Evolutionary conservation across 2,329 filamentous ascomycete genomes (phyloP).

Genomic region (Fusarium caatingaense): DNA sequence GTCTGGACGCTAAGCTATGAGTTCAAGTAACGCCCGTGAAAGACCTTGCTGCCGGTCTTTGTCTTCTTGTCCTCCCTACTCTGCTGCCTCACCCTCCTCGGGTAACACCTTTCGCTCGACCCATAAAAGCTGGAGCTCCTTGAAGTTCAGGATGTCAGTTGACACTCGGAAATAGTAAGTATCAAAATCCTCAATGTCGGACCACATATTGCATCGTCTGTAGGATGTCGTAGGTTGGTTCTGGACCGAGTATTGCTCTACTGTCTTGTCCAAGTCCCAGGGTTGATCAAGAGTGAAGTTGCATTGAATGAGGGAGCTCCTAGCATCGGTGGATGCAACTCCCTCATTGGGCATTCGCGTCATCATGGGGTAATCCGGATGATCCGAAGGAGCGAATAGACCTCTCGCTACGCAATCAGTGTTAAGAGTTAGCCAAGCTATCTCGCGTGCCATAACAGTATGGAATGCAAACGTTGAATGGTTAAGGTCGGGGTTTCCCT

Average conservation of each 20-base stretch:
- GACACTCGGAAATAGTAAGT: neutral
- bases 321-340: neutral
- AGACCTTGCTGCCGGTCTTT: too few relatives aligned
- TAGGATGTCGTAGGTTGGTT: neutral
- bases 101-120: neutral
- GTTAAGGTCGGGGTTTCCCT: conserved; percentile 9
- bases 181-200: neutral
- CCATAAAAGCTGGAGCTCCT: neutral
- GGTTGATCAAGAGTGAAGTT: conserved; percentile 14
- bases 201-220: too few relatives aligned
- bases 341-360: rapidly evolving
- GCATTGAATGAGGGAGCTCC: neutral
- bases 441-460: neutral
- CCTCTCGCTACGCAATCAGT: neutral
- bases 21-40: too few relatives aligned
- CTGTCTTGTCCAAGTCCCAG: conserved; percentile 1
- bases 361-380: neutral
- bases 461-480: neutral
- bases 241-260: neutral
- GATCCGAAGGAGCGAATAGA: neutral
- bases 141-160: neutral
- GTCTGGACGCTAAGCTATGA: too few relatives aligned
- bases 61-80: neutral
- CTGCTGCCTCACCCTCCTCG: neutral
- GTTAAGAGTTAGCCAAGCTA: neutral